Conservation (phyloP, 768 basidiomycete species). For the Tephrocybe sp. region DNA sequence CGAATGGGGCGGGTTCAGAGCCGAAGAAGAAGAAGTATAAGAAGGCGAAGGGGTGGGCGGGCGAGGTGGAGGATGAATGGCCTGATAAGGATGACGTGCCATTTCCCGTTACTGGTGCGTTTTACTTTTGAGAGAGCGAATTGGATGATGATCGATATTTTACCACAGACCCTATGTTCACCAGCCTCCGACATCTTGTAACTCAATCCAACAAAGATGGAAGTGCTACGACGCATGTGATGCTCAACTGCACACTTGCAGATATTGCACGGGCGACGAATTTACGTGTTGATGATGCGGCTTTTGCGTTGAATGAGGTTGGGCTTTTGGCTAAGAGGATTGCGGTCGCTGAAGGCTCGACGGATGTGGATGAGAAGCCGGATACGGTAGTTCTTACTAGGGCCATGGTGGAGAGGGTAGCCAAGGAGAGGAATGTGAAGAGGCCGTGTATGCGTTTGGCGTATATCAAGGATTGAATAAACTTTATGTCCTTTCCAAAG, state of each 20-base stretch:
- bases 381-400: conserved; percentile 42
- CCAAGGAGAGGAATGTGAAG: conserved; percentile 69
- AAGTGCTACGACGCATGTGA: conserved; percentile 66
- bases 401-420: conserved; percentile 50
- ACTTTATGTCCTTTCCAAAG: conserved; percentile 21
- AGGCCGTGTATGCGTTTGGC: conserved; percentile 59
- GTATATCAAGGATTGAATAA: conserved; percentile 36
- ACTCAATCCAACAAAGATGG: conserved; percentile 62
- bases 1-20: conserved; percentile 16
- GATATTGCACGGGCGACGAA: conserved; percentile 80
- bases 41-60: conserved; percentile 66
- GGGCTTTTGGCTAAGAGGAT: conserved; percentile 59
- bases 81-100: conserved; percentile 28
- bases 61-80: conserved; percentile 50
- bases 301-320: conserved; percentile 86
- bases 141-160: neutral
- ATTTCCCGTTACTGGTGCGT: conserved; percentile 41
- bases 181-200: conserved; percentile 53
- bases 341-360: conserved; percentile 22
- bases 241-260: conserved; percentile 66
- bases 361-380: conserved; percentile 23
- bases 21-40: conserved; percentile 45
- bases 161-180: conserved; percentile 58
- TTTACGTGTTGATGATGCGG: conserved; percentile 80
- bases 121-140: neutral